These are phyloP conservation scores for Claviceps pazoutovae DNA, from an alignment of 2,329 filamentous ascomycete genomes.

Conservation along the genomic window DNA sequence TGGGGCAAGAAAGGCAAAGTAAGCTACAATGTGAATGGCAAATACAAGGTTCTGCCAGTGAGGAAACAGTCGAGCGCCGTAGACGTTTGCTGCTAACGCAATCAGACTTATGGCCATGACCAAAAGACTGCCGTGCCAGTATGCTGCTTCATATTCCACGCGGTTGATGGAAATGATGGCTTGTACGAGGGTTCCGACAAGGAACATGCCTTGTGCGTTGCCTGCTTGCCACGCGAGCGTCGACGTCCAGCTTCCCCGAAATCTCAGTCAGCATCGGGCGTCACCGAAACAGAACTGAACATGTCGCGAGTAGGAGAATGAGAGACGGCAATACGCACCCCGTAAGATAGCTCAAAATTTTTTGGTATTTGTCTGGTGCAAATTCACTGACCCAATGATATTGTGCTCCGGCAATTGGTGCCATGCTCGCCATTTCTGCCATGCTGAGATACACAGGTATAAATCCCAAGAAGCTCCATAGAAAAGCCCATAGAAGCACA, in stretches of 20 bases:
- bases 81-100: slow-evolving; percentile 5
- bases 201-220: slow-evolving; percentile 7
- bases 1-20: slow-evolving; percentile 7
- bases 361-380: slow-evolving; percentile 4
- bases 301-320: background rate
- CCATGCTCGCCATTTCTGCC: slow-evolving; percentile 10
- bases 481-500: background rate
- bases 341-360: slow-evolving; percentile 3
- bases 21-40: slow-evolving; percentile 7
- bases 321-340: background rate
- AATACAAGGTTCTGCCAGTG: slow-evolving; percentile 8
- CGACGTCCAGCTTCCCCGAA: slow-evolving; percentile 6
- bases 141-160: slow-evolving; percentile 2
- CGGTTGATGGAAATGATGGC: slow-evolving; percentile 7
- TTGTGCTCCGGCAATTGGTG: slow-evolving; percentile 10
- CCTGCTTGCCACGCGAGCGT: slow-evolving; percentile 9
- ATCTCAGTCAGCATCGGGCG: background rate
- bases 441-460: slow-evolving; percentile 6
- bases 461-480: slow-evolving; percentile 5
- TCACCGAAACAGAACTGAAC: background rate
- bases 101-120: slow-evolving; percentile 4
- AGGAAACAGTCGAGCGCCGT: slow-evolving; percentile 6
- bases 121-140: slow-evolving; percentile 8
- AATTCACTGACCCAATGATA: slow-evolving; percentile 10
- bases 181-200: slow-evolving; percentile 8